Evolutionary conservation across 2,329 filamentous ascomycete genomes (phyloP), one percentile per base, ranked within the genome.

Genomic region (Trichoderma koningiopsis): DNA sequence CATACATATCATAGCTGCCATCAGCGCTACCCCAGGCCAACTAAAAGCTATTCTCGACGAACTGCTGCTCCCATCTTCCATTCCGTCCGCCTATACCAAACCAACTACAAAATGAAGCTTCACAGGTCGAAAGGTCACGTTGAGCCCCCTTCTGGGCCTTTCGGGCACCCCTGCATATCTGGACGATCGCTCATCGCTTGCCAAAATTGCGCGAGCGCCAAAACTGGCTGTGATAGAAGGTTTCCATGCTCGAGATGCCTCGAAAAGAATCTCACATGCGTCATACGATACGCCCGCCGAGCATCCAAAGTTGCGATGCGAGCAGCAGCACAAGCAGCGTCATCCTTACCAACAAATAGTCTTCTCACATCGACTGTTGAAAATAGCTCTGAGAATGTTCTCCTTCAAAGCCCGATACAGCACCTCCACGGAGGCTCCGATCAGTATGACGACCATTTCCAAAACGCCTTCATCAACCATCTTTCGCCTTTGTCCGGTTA

Each of bases 281-380:
- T 81, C 5, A 81, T 83, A 2, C 79, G 85, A 16, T 87, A 83
- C 74, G 84, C 85, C 1, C 79, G 85, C 29, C 79, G 85, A 37
- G 83, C 84, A 2, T 83, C 83, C 33, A 87, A 86, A 73, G 81
- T 80, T 3, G 82, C 82, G 1, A 74, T 81, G 14, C 78, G 83
- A 22, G 81, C 80, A 1, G 81, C 82, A 2, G 81, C 82, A 4
- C 82, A 84, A 67, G 80, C 79, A 27, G 29, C 59, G 27, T 19
- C 59, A 10, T 16, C 66, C 0, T 35, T 37, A 2, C 27, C 47
- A n/a, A 55, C 56, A 13, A 61, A 59, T 19, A 35, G 14, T 13
- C 55, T 31, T 3, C 4, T 67, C 3, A 22, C 63, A 8, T 37
- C 16, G 5, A 40, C 43, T 19, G 1, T n/a, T 10, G 16, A 5